phyloP scores from a whole-genome alignment of 2,329 filamentous ascomycete genomes.

The Aureobasidium pullulans region DNA sequence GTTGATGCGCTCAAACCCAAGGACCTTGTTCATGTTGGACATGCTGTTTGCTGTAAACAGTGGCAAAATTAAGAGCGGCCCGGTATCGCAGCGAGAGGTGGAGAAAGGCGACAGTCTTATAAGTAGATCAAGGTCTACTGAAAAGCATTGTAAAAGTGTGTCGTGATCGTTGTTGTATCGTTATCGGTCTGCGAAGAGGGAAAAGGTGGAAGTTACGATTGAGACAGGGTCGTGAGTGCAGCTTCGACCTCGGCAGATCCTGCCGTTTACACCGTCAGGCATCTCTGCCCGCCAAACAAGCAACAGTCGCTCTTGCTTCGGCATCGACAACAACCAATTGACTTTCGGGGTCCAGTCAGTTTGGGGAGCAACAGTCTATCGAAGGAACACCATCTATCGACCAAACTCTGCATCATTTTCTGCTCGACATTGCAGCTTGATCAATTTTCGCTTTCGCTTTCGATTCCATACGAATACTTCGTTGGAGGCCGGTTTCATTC shows the following conservation, averaged over 20 bases:
- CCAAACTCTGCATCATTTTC: too few relatives aligned
- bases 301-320: not conserved
- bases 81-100: not conserved
- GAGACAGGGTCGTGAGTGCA: not conserved
- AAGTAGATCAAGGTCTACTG: not conserved
- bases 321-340: not conserved
- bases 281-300: not conserved
- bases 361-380: too few relatives aligned
- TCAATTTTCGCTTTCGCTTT: not conserved
- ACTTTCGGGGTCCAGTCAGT: not conserved
- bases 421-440: not conserved
- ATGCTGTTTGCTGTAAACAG: not conserved
- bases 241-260: not conserved
- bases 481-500: not conserved
- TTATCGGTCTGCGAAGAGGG: not conserved
- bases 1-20: constrained; percentile 74
- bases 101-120: not conserved
- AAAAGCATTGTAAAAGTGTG: not conserved
- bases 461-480: not conserved
- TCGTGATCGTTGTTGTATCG: not conserved
- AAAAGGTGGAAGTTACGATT: not conserved
- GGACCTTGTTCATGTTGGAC: constrained; percentile 51
- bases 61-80: not conserved
- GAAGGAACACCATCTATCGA: too few relatives aligned
- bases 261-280: not conserved